These are phyloP conservation scores for Nemania sp. DNA, from an alignment of 2,329 filamentous ascomycete species.

Conservation along the genomic window DNA sequence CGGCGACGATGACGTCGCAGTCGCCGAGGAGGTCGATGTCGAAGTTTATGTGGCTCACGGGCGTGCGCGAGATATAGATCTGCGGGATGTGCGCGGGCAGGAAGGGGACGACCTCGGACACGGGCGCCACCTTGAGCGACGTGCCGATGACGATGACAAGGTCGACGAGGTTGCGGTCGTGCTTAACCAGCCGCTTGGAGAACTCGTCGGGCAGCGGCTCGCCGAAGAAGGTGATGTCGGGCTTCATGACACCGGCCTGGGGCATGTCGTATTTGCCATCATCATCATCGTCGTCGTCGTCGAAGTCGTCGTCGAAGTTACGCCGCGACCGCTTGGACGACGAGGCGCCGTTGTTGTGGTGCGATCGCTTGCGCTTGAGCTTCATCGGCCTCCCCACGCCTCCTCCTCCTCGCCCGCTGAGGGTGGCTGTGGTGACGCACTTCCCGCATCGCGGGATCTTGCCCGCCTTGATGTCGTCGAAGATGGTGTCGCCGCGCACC, in stretches of 20 bases:
- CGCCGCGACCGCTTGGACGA: conserved; percentile 37
- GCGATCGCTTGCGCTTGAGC: conserved; percentile 60
- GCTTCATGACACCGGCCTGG: conserved; percentile 84
- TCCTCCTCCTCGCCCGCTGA: conserved; percentile 49
- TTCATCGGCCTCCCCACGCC: too few relatives aligned
- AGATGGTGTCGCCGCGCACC: conserved; percentile 77
- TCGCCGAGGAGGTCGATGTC: conserved; percentile 96
- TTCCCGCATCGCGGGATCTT: conserved; percentile 76
- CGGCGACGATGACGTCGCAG: conserved; percentile 86
- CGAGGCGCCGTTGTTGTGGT: conserved; percentile 46
- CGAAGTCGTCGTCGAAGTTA: conserved; percentile 47
- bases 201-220: conserved; percentile 87
- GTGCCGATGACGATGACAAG: conserved; percentile 96
- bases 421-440: conserved; percentile 63
- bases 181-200: conserved; percentile 75
- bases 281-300: conserved; percentile 52
- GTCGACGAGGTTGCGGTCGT: conserved; percentile 80
- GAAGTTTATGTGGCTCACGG: conserved; percentile 88
- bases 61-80: conserved; percentile 85
- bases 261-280: conserved; percentile 67
- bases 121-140: conserved; percentile 91
- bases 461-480: conserved; percentile 75
- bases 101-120: conserved; percentile 86
- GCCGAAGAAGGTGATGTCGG: conserved; percentile 97
- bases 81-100: conserved; percentile 81